Percentiles rank a stretch among this genome's conserved stretches.
Evolutionary conservation across 805 yeast genomes (phyloP).

Genomic region (Cephaloascus fragrans): DNA sequence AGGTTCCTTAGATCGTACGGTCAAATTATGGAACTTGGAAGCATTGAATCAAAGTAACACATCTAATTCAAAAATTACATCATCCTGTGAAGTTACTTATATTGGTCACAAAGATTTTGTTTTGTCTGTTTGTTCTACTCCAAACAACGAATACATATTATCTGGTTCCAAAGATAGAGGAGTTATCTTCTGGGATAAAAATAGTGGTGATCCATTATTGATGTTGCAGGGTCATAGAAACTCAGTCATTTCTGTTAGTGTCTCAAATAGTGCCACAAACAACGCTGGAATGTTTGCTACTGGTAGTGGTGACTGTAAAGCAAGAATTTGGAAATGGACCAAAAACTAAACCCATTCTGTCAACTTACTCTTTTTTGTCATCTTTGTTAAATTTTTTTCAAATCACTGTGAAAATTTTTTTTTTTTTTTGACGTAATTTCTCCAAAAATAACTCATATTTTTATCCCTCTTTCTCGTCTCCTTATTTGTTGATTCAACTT

Average conservation of each 20-base stretch:
- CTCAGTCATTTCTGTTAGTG: slow-evolving; percentile 91
- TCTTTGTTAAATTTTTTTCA: no score
- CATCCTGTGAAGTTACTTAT: slow-evolving; percentile 77
- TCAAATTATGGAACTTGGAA: slow-evolving; percentile 89
- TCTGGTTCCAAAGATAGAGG: slow-evolving; percentile 97
- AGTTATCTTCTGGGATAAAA: slow-evolving; percentile 93
- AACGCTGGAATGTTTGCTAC: slow-evolving; percentile 88
- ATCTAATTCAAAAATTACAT: slow-evolving; percentile 26
- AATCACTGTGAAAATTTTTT: no score
- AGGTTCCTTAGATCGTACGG: slow-evolving; percentile 92
- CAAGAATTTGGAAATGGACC: slow-evolving; percentile 91
- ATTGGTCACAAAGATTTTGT: slow-evolving; percentile 96
- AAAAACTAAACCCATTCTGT: slow-evolving; percentile 24
- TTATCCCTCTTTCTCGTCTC: no score
- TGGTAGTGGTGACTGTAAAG: slow-evolving; percentile 95
- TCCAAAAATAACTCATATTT: no score
- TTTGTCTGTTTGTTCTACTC: slow-evolving; percentile 86
- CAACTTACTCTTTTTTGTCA: no score
- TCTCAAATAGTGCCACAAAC: slow-evolving; percentile 60
- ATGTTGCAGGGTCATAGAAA: slow-evolving; percentile 97
- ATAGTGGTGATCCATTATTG: slow-evolving; percentile 81
- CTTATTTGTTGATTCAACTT: no score
- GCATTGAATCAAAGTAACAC: slow-evolving; percentile 24
- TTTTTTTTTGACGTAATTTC: no score
- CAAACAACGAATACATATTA: slow-evolving; percentile 81